Base-by-base conservation (phyloP, 78 protist genomes). In the Bigelowiella natans region DNA sequence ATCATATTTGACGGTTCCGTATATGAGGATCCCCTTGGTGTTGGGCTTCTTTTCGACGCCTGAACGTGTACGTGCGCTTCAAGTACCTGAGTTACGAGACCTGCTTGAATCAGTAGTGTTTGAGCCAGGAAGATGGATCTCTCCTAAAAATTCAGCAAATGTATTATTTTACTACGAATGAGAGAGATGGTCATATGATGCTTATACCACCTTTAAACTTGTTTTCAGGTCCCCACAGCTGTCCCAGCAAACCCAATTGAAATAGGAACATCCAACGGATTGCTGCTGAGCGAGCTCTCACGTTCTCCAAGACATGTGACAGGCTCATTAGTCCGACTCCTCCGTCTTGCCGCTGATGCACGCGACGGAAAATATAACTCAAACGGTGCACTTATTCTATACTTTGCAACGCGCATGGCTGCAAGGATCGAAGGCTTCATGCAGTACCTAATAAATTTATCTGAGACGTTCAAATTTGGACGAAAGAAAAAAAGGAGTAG, bases 1-100 rank as follows among this genome's bases (percentile, higher is more conserved):
- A 38, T 91, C 93, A 26, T 40, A 2, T 73, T 83, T 94, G 36
- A 94, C 95, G 31, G 90, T 39, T 39, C 90, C 86, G 30, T 94
- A 94, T 92, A 1, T 92, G 31, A 86, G 94, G 63, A 36, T 94
- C n/a, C 95, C 95, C 28, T 39, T 94, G 7, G 93, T 92, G 82
- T 38, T 94, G 31, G 37, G 30, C 88, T 93, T 94, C 88, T 93
- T 94, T 28, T 91, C 94, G 26, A 31, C 88, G 36, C 38, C 29
- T 0, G 90, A 89, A 88, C 18, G 86, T 40, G 36, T 87, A 39
- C 84, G 34, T 30, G 89, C 87, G 51, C 89, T 93, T 38, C 82
- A 85, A 31, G 0, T 36, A 31, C 38, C 83, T 30, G 31, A 1
- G 28, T 36, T 93, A 86, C 93, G 39, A 2, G 2, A 37, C 40